Base-by-base conservation (phyloP, 2,329 filamentous ascomycete species). In the Immersiporthe knoxdaviesiana region DNA sequence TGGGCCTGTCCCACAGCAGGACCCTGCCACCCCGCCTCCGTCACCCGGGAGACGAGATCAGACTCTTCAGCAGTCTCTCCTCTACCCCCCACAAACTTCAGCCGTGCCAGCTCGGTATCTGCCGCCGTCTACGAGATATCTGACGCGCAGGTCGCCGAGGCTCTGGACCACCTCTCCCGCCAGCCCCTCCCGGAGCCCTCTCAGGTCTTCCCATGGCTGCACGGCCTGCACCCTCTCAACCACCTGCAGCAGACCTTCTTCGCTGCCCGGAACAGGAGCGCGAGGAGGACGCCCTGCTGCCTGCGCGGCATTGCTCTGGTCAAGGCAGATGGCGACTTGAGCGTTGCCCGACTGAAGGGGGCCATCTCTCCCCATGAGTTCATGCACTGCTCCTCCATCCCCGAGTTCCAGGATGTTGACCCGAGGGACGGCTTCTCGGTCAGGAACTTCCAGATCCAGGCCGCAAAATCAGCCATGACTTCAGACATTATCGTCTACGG, bases 381-480 rank as follows among this genome's bases (percentile, higher is more conserved):
- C 59, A 79, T 98, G 68, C 85, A 88, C 50, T 71, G 63, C 54
- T 78, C 79, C 2, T 77, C 76, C 2, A 80, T 81, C 21, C 80
- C 86, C 59, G 85, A 89, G 30, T 97, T 99, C 76, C 82, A 94
- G 71, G 92, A 97, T 58, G 87, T 91, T 54, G 96, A 99, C 76
- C 96, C 96, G 1, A 87, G 83, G 68, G 92, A 97, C 73, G 96
- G 96, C 11, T 98, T 98, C 77, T 97, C 93, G 5, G 94, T 98
- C 58, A 89, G 96, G 60, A 98, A 98, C 78, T 99, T 99, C 77
- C 95, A 98, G 75, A 98, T 98, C 52, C 96, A 99, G 79, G 87
- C 92, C 0, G 92, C 92, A 69, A 99, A 99, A 79, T 83, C 92
- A 73, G 94, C 94, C 67, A 88, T 92, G 73, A 87, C 96, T 11